Base-by-base conservation (phyloP, 306 rosid species). In the Lablab purpureus region DNA sequence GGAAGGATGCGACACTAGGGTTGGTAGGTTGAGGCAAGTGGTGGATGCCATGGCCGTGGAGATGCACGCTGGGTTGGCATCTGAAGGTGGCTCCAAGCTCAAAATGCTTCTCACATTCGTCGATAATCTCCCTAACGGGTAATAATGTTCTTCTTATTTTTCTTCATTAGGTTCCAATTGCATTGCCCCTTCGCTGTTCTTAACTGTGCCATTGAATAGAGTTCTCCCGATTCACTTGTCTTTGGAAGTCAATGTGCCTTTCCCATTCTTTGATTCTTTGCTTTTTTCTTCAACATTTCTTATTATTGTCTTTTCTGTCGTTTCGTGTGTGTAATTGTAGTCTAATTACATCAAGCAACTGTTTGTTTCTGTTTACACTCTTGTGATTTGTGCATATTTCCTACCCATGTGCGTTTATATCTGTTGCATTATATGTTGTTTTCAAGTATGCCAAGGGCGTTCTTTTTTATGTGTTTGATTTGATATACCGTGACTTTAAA, bases 11-110 rank as follows among this genome's bases (percentile, higher is more conserved):
- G 94, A 89, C 4, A 89, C 97, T 3, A 77, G 86, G 7, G 90
- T 88, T 46, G 92, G 81, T 46, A 90, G 93, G 87, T 46, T 94
- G 79, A 90, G 70, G 78, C 97, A 94, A 49, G 98, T 94, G 75
- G 96, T 92, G 45, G 97, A 92, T 83, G 98, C 98, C 28, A 88
- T 94, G 97, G 97, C 97, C 0, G 98, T 94, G 25, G 98, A 94
- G 96, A 94, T 94, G 98, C 98, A 92, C 87, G 98, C 98, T 32
- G 98, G 98, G 36, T 85, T 94, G 73, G 98, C 98, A 23, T 92
- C 98, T 23, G 94, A 92, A 82, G 97, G 98, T 72, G 98, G 98
- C 78, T 94, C 98, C 21, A 94, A 92, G 88, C 98, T 94, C 88
- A 92, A 90, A 92, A 94, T 94, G 98, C 87, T 94, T 71, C 94